Base-by-base conservation (phyloP, 2,329 filamentous ascomycete species). In the Scedosporium apiospermum region DNA sequence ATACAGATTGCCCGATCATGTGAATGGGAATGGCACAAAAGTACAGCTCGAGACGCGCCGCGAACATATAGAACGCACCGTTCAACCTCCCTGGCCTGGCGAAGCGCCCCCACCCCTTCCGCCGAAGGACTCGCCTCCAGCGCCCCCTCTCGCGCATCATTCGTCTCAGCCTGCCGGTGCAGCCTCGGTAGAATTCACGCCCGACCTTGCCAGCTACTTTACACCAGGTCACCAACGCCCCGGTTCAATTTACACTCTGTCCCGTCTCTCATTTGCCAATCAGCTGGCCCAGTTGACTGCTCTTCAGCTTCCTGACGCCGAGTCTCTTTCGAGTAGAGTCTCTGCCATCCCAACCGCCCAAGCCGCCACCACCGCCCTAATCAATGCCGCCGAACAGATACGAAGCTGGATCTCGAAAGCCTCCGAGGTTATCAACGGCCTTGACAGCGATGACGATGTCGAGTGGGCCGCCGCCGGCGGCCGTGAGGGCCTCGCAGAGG, bases 391-490 rank as follows among this genome's bases (percentile, higher is more conserved):
- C 4, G 91, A 96, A 65, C 93, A 98, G 74, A 98, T 99, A 67
- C 84, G 89, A 66, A 88, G 89, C 69, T 99, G 95, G 95, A 96
- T 97, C 71, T 84, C 84, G 66, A 97, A 97, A 73, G 93, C 93
- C 0, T 88, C 88, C 0, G 91, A 96, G 69, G 93, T 98, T 38
- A 86, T 99, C 61, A 84, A 85, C 62, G 93, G 93, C 4, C 79
- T 99, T 51, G 92, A 98, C 72, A 92, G 93, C 61, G 93, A 98
- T 66, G 95, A 98, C 73, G 95, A 99, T 71, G 92, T 98, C 16
- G 93, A 98, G 74, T 99, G 95, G 95, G 93, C 95, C 2, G 93
- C 93, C 1, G 85, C 85, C 6, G 95, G 91, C 61, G 95, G 95
- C 2, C 82, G 89, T 65, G 90, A 93, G 73, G 90, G 90, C 2